Conservation (phyloP, 2,329 filamentous ascomycete species). For the Epichloe aotearoae region DNA sequence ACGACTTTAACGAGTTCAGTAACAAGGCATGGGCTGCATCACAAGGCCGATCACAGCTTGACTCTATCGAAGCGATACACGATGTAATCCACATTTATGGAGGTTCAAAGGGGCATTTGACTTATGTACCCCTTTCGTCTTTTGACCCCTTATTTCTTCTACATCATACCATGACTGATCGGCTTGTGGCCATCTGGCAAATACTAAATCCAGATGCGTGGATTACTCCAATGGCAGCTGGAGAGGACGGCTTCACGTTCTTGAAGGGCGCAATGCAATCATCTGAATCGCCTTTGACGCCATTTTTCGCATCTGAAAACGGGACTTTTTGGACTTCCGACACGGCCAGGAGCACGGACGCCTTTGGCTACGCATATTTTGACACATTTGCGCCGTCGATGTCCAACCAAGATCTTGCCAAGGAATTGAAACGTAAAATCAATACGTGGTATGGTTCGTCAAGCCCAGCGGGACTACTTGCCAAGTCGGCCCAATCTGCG, state of each 20-base stretch:
- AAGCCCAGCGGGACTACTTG: constrained; percentile 14
- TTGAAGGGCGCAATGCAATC: constrained; percentile 39
- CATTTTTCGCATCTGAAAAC: constrained; percentile 46
- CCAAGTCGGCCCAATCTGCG: background rate
- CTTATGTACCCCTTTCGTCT: constrained; percentile 55
- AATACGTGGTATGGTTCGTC: constrained; percentile 33
- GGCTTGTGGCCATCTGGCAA: constrained; percentile 68
- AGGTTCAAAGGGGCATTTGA: constrained; percentile 54
- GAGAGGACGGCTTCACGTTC: constrained; percentile 49
- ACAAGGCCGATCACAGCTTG: constrained; percentile 34
- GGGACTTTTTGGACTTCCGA: constrained; percentile 61
- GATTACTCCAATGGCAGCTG: constrained; percentile 41
- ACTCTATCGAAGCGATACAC: constrained; percentile 54
- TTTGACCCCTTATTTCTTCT: constrained; percentile 74
- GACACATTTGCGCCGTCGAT: constrained; percentile 32
- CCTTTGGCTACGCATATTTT: constrained; percentile 63
- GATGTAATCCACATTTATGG: constrained; percentile 48
- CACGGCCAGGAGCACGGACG: constrained; percentile 40
- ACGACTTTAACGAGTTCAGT: constrained; percentile 54
- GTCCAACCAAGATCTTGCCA: constrained; percentile 14
- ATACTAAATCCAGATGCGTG: constrained; percentile 55
- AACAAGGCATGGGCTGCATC: constrained; percentile 50
- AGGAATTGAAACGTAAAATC: constrained; percentile 30
- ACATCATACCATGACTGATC: constrained; percentile 65
- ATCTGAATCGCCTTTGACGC: constrained; percentile 45